Percentiles rank a stretch among this genome's conserved stretches.
Evolutionary conservation across 257 asterid genomes (phyloP).

Genomic region (Nicotiana benthamiana): DNA sequence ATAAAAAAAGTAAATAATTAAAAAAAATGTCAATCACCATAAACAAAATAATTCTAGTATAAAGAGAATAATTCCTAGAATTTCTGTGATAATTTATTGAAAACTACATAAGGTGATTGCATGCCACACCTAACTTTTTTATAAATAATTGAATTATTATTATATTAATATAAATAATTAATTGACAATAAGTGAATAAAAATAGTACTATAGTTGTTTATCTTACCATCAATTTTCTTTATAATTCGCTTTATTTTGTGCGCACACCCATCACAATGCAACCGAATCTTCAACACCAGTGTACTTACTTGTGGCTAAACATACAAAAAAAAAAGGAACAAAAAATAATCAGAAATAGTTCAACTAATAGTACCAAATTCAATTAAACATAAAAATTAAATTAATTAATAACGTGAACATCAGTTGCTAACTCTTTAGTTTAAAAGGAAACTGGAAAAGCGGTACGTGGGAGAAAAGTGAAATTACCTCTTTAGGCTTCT

Average conservation of each 20-base stretch:
- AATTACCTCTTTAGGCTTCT: slow-evolving; percentile 59
- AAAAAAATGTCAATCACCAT: neutral
- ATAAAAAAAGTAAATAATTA: neutral
- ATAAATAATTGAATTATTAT: neutral
- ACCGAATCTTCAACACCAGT: slow-evolving; percentile 58
- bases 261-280: slow-evolving; percentile 93
- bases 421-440: neutral
- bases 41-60: neutral
- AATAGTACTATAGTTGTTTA: neutral
- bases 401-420: neutral
- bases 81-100: neutral
- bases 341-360: neutral
- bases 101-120: neutral
- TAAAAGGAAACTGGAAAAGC: neutral
- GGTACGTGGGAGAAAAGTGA: neutral
- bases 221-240: slow-evolving; percentile 62
- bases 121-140: neutral
- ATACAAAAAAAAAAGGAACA: neutral
- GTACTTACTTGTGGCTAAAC: slow-evolving; percentile 44
- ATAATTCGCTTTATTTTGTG: slow-evolving; percentile 60
- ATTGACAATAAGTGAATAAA: slow-evolving; percentile 8
- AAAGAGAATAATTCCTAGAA: neutral
- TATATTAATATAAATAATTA: neutral
- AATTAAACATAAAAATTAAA: neutral
- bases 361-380: neutral